Percentiles rank a stretch among this genome's conserved stretches.
phyloP scores from a whole-genome alignment of 441 rosid genomes.

The Bocquillonia castaneifolia region DNA sequence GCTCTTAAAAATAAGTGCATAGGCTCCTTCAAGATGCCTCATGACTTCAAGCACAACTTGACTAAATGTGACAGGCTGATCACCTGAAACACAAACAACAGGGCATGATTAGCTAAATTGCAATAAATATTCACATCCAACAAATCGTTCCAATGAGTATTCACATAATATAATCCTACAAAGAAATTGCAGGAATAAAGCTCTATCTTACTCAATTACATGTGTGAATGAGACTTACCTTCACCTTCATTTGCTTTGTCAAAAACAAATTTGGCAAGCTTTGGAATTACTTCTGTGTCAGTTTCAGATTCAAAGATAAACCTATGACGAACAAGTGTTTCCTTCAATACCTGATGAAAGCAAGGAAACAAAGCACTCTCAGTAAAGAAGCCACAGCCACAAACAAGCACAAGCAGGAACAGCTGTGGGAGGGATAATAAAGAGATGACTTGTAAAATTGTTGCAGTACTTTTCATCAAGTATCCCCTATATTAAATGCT shows the following conservation, averaged over 20 bases:
- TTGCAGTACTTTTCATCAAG: neutral
- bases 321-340: constrained; percentile 76
- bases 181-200: neutral
- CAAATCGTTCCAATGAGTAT: neutral
- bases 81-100: constrained; percentile 46
- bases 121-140: neutral
- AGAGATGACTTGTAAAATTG: neutral
- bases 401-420: neutral
- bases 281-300: constrained; percentile 93
- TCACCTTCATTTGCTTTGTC: constrained; percentile 75
- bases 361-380: neutral
- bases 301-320: constrained; percentile 83
- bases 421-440: neutral
- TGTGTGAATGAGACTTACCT: constrained; percentile 35
- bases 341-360: constrained; percentile 57
- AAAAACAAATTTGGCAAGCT: constrained; percentile 87
- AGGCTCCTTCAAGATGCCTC: constrained; percentile 98
- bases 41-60: constrained; percentile 94
- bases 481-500: neutral
- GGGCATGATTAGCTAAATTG: neutral
- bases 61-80: constrained; percentile 61
- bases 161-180: too few species aligned
- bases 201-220: neutral
- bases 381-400: neutral
- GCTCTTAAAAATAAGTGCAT: constrained; percentile 95